A percentile compares a stretch with the other conserved stretches of the same genome.
These are phyloP conservation scores for Aureobasidium sp. DNA, from an alignment of 2,329 filamentous ascomycete genomes.

Conservation along the genomic window DNA sequence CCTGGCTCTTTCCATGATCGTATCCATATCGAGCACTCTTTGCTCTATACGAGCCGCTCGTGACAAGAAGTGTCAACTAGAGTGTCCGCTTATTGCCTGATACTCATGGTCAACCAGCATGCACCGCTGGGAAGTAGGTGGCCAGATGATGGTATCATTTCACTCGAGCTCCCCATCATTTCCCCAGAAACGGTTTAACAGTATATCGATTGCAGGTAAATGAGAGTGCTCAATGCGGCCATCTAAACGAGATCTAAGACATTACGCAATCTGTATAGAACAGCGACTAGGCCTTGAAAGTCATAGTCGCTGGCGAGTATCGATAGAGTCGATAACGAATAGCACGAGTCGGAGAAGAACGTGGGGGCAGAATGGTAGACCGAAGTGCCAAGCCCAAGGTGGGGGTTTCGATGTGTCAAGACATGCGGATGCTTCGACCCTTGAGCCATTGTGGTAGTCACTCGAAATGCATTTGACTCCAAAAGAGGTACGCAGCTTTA, in stretches of 20 bases:
- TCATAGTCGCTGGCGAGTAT: neutral
- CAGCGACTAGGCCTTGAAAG: neutral
- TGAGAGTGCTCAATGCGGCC: slow-evolving; percentile 1
- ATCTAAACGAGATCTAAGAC: neutral
- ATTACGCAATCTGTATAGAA: neutral
- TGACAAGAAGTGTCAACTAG: neutral
- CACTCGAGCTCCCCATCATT: neutral
- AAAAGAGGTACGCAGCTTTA: slow-evolving; percentile 26
- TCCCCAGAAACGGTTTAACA: neutral
- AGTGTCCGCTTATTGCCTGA: neutral
- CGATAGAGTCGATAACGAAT: neutral
- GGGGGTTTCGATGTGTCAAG: slow-evolving; percentile 13
- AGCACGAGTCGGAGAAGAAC: neutral
- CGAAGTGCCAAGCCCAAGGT: neutral
- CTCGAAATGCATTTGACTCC: slow-evolving; percentile 31
- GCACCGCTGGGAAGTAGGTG: too few species aligned
- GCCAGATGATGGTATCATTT: too few species aligned
- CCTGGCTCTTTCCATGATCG: neutral
- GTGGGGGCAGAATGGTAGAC: neutral
- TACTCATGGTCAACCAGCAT: too few species aligned
- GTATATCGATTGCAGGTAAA: neutral
- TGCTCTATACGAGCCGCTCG: too few species aligned
- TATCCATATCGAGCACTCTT: neutral
- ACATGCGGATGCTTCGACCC: neutral
- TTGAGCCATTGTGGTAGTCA: neutral